Conservation (phyloP, 768 basidiomycete genomes). For the Gautieria morchelliformis region DNA sequence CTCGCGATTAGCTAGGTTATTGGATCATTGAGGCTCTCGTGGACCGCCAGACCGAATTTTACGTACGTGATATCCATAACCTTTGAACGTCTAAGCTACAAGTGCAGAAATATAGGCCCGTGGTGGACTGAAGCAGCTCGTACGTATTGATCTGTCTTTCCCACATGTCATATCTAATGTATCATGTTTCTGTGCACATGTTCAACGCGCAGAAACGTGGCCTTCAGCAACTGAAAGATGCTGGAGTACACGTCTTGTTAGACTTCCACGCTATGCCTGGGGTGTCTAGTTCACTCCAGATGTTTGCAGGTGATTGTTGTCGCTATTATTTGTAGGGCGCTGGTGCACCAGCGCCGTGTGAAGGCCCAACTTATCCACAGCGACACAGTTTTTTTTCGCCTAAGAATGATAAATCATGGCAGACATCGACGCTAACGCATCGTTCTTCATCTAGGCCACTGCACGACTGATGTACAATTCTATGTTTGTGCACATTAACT, state of each 20-base stretch:
- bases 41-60: conserved; percentile 48
- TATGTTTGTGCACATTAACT: conserved; percentile 38
- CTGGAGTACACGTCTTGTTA: conserved; percentile 58
- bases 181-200: too few species aligned
- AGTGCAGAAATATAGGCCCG: conserved; percentile 28
- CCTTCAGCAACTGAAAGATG: conserved; percentile 44
- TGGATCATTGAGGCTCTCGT: conserved; percentile 76
- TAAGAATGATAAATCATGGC: too few species aligned
- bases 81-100: neutral
- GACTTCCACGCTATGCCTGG: conserved; percentile 68
- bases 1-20: conserved; percentile 51
- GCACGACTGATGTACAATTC: conserved; percentile 60
- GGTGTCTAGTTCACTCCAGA: conserved; percentile 48
- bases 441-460: conserved; percentile 18
- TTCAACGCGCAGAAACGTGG: conserved; percentile 47
- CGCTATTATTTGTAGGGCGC: neutral
- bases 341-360: too few species aligned
- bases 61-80: conserved; percentile 12
- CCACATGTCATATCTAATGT: neutral
- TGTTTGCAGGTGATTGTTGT: conserved; percentile 49
- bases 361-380: too few species aligned
- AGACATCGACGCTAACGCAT: neutral
- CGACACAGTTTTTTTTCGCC: too few species aligned
- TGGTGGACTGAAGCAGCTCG: conserved; percentile 60
- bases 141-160: conserved; percentile 21